Evolutionary conservation across 345 rosid species (phyloP).

Genomic region (Carallia pectinifolia): DNA sequence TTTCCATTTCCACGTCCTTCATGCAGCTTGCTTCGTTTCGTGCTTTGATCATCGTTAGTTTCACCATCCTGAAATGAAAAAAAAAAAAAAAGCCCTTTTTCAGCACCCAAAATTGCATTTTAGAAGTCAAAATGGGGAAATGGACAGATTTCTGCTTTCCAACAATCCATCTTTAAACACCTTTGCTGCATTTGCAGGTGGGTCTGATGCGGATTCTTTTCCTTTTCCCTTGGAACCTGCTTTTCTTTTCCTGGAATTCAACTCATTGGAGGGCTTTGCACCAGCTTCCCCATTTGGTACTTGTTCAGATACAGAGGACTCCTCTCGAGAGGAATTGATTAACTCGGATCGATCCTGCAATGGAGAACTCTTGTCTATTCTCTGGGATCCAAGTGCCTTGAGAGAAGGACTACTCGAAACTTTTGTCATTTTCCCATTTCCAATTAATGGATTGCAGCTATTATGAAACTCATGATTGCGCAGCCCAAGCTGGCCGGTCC

Average conservation of each 20-base stretch:
- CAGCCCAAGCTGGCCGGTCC: slow-evolving; percentile 31
- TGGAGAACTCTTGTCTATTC: slow-evolving; percentile 24
- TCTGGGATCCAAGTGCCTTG: slow-evolving; percentile 37
- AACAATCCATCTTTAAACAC: slow-evolving; percentile 14
- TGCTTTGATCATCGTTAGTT: slow-evolving; percentile 33
- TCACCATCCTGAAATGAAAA: slow-evolving; percentile 35
- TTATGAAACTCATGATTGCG: slow-evolving; percentile 14
- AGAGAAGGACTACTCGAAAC: slow-evolving; percentile 65
- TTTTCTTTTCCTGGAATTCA: slow-evolving; percentile 63
- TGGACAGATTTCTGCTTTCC: background rate
- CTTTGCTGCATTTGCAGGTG: slow-evolving; percentile 27
- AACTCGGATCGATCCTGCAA: slow-evolving; percentile 34
- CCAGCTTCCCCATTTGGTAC: slow-evolving; percentile 31
- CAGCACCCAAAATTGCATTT: background rate
- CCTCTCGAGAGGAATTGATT: slow-evolving; percentile 46
- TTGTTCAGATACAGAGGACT: slow-evolving; percentile 49
- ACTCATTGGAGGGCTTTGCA: slow-evolving; percentile 25
- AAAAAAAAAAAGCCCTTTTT: background rate
- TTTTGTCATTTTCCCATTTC: slow-evolving; percentile 47
- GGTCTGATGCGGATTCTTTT: slow-evolving; percentile 36
- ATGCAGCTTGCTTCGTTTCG: slow-evolving; percentile 32
- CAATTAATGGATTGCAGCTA: slow-evolving; percentile 17
- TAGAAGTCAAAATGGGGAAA: background rate
- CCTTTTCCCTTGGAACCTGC: slow-evolving; percentile 43
- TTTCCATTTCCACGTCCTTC: slow-evolving; percentile 21